A percentile compares a stretch with the other conserved stretches of the same genome.
These are phyloP conservation scores for Postia placenta DNA, from an alignment of 768 basidiomycete species.

Conservation along the genomic window DNA sequence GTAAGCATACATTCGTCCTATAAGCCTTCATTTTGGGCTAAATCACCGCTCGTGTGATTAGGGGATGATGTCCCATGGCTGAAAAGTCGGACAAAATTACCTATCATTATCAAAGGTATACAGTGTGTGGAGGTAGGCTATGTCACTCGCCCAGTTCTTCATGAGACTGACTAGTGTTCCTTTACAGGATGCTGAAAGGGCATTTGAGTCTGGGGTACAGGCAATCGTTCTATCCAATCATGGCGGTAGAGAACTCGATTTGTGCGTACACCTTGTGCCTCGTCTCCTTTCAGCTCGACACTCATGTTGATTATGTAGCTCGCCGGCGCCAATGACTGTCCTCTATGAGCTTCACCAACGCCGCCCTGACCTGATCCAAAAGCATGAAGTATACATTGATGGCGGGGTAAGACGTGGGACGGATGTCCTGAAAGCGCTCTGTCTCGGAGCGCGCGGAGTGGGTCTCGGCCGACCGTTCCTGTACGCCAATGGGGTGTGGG, in stretches of 20 bases:
- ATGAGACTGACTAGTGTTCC: slow-evolving; percentile 84
- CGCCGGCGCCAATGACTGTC: slow-evolving; percentile 88
- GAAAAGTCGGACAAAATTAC: slow-evolving; percentile 53
- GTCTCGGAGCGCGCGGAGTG: slow-evolving; percentile 79
- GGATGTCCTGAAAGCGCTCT: slow-evolving; percentile 81
- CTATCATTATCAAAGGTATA: slow-evolving; percentile 7
- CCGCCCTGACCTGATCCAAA: slow-evolving; percentile 64
- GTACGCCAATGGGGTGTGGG: slow-evolving; percentile 83
- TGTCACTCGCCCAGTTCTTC: slow-evolving; percentile 70
- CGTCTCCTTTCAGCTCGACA: slow-evolving; percentile 42
- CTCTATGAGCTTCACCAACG: slow-evolving; percentile 60
- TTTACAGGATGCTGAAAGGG: slow-evolving; percentile 82
- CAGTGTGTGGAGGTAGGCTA: neutral
- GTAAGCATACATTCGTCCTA: no score
- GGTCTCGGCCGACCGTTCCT: slow-evolving; percentile 81
- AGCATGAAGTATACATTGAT: slow-evolving; percentile 82
- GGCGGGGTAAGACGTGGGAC: slow-evolving; percentile 88
- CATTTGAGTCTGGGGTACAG: slow-evolving; percentile 68
- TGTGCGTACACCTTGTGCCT: no score
- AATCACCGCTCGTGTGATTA: no score
- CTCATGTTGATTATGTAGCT: slow-evolving; percentile 87
- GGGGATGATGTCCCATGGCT: slow-evolving; percentile 68
- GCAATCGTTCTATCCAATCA: slow-evolving; percentile 88
- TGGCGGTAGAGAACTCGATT: slow-evolving; percentile 74
- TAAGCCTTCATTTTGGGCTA: no score